These are phyloP conservation scores for Hyaloraphidium curvatum DNA, from an alignment of 192 early-diverging fungal species.

Conservation along the genomic window DNA sequence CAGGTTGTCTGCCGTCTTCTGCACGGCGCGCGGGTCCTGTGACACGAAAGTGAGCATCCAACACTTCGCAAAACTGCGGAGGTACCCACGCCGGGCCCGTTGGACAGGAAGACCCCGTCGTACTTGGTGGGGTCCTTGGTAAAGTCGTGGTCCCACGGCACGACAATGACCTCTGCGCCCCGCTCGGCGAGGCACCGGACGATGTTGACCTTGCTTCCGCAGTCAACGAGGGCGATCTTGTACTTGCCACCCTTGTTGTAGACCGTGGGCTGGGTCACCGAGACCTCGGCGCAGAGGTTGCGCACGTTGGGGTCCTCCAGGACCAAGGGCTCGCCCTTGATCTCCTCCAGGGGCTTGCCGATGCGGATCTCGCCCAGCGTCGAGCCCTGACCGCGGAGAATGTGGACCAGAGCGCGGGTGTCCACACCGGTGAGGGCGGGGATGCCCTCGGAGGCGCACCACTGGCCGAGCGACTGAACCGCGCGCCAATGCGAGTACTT, in stretches of 20 bases:
- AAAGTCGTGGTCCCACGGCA: constrained; percentile 74
- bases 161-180: constrained; percentile 65
- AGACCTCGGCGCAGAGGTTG: constrained; percentile 65
- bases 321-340: no score
- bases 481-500: constrained; percentile 90
- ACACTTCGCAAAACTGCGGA: background rate
- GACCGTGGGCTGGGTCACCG: constrained; percentile 41
- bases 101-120: constrained; percentile 83
- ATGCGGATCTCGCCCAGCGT: constrained; percentile 60
- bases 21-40: constrained; percentile 40
- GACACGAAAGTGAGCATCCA: background rate
- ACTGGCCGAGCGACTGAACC: constrained; percentile 68
- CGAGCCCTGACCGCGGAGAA: constrained; percentile 67
- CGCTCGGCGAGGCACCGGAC: constrained; percentile 58
- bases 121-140: constrained; percentile 21
- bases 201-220: constrained; percentile 87
- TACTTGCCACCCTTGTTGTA: constrained; percentile 62
- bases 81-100: constrained; percentile 57
- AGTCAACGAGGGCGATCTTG: constrained; percentile 69
- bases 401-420: constrained; percentile 71
- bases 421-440: constrained; percentile 82
- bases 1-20: constrained; percentile 49
- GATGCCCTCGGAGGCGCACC: constrained; percentile 66
- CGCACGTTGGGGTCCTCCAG: constrained; percentile 51
- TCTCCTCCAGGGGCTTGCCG: constrained; percentile 23